Evolutionary conservation across 2,329 filamentous ascomycete genomes (phyloP), one percentile per base, ranked within the genome.

Genomic region (Paraphoma sp.): DNA sequence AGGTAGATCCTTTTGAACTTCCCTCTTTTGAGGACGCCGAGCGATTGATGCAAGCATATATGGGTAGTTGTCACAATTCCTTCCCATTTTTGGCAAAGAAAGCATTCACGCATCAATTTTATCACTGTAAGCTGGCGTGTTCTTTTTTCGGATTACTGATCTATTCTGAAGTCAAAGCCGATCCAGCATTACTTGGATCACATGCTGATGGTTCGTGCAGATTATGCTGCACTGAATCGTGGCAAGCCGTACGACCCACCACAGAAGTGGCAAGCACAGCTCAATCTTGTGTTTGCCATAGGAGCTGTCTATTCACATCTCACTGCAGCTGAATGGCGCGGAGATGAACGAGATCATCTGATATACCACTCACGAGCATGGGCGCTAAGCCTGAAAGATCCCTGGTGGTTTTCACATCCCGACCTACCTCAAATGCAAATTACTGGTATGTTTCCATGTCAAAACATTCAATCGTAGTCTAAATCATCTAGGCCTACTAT

Each of bases 241-340:
- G 56, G 63, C 46, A 31, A 54, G 48, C 54, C 63, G 36, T 36
- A 57, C 36, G 43, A 51, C 18, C 30, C 63, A 10, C 51, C 65
- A 16, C 56, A 56, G 29, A 68, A 71, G 23, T 79, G 76, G 77
- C 68, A 72, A 23, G 70, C 72, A 6, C 74, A 76, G 16, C 48
- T 80, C 41, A 79, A 80, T 47, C 36, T 79, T 14, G 69, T 79
- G 2, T 78, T 80, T 53, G 78, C 78, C 16, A 76, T 80, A 38
- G 78, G 74, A 8, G 69, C 77, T 16, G 67, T 70, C 23, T 73
- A 75, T 54, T 70, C 70, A 12, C 66, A 74, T 54, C 64, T 76
- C 41, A 67, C 59, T 3, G 56, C 67, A 48, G 65, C 67, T 4
- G 57, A 69, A 1, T 67, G 65, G 64, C 60, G 50, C 18, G 64